phyloP scores from a whole-genome alignment of 2,329 filamentous ascomycete genomes.

The Fusarium kyushuense region DNA sequence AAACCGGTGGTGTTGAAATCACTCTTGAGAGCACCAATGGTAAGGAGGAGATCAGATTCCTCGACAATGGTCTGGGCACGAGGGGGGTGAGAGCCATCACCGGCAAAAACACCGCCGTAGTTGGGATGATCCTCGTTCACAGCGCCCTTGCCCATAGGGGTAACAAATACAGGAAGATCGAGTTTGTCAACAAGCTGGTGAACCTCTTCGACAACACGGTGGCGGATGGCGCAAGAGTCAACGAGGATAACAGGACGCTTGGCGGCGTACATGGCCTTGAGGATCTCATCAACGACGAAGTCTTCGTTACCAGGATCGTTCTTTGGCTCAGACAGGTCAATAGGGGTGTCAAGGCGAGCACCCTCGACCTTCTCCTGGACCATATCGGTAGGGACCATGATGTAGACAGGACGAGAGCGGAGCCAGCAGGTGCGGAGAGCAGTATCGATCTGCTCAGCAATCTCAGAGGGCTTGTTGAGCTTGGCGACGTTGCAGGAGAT shows the following conservation, averaged over 20 bases:
- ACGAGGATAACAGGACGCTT: slow-evolving; percentile 83
- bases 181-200: slow-evolving; percentile 79
- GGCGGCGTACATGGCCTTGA: slow-evolving; percentile 78
- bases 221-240: slow-evolving; percentile 84
- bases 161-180: slow-evolving; percentile 83
- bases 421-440: slow-evolving; percentile 80
- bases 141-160: slow-evolving; percentile 89
- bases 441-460: slow-evolving; percentile 81
- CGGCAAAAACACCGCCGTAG: slow-evolving; percentile 87
- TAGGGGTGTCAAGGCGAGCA: slow-evolving; percentile 73
- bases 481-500: slow-evolving; percentile 79
- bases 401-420: slow-evolving; percentile 82
- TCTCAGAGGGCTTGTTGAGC: slow-evolving; percentile 76
- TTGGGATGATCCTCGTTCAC: slow-evolving; percentile 81
- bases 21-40: slow-evolving; percentile 75
- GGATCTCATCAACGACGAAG: slow-evolving; percentile 83
- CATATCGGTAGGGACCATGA: slow-evolving; percentile 86
- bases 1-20: slow-evolving; percentile 89
- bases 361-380: slow-evolving; percentile 81
- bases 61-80: slow-evolving; percentile 74
- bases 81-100: slow-evolving; percentile 75
- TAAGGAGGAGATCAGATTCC: slow-evolving; percentile 76
- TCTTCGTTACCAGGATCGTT: slow-evolving; percentile 81
- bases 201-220: slow-evolving; percentile 78
- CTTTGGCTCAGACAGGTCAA: slow-evolving; percentile 72